Evolutionary conservation across 1,284 basidiomycete genomes (phyloP), one percentile per base, ranked within the genome.

Genomic region (Cutaneotrichosporon spelunceum): DNA sequence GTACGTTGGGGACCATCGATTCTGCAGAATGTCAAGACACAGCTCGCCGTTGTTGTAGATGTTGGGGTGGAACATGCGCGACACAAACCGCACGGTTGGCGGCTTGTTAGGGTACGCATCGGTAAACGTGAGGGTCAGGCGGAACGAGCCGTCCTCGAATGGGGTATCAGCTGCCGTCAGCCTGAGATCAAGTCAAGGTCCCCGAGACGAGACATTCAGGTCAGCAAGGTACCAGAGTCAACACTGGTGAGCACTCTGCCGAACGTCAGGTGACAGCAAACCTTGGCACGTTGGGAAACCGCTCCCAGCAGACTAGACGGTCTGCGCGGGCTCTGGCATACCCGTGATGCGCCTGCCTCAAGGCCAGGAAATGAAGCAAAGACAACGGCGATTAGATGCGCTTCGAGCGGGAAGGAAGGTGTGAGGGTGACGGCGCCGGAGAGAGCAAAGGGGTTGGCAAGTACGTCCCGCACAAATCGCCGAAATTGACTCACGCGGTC

Each of bases 101-200:
- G 95, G 93, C 77, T 97, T 97, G 83, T 97, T 98, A 19, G 95
- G 95, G 78, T 99, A 98, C 3, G 91, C 90, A 76, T 99, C 95
- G 78, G 97, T 94, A 72, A 98, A 98, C 0, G 90, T 93, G 56
- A 99, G 84, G 39, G 94, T 84, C 21, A 97, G 88, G 73, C 95
- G 93, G 86, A 99, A 98, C 14, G 95, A 98, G 65, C 95, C 95
- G 73, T 98, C 95, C 80, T 98, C 95, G 78, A 99, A 99, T 0
- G 95, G 95, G 14, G 94, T 99, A 66, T 98, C 95, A 75, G 89
- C 94, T 96, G 75, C 42, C 14, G 64, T 66, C 23, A 65, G 57
- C 56, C 23, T 4, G 21, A 6, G 39, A 7, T n/a, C 36, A 19
- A 39, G 42, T 23, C 39, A 49, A 33, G 16, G 36, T 26, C 34